These are phyloP conservation scores for Amanita brunnescens DNA, from an alignment of 768 basidiomycete genomes.

Conservation along the genomic window DNA sequence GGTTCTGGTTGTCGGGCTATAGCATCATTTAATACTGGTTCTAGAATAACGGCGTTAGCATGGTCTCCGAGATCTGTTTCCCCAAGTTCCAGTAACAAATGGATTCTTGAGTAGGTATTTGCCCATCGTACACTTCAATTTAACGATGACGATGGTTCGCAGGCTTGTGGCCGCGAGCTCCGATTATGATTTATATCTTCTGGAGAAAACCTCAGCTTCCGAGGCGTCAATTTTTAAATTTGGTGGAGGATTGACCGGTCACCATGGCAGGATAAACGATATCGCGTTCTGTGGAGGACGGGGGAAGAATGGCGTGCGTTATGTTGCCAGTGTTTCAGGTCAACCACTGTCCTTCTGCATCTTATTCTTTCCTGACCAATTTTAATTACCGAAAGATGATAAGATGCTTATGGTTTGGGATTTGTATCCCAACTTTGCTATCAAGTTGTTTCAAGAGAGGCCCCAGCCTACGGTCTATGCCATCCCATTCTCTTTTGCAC, in stretches of 20 bases:
- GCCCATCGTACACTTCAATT: neutral
- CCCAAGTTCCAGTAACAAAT: slow-evolving; percentile 52
- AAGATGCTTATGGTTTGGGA: slow-evolving; percentile 86
- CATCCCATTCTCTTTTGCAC: slow-evolving; percentile 64
- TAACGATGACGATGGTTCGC: slow-evolving; percentile 1
- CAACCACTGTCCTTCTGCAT: slow-evolving; percentile 7
- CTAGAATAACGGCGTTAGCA: slow-evolving; percentile 62
- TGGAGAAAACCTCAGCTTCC: slow-evolving; percentile 44
- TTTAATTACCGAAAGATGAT: slow-evolving; percentile 44
- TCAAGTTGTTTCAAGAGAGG: slow-evolving; percentile 17
- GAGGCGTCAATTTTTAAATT: slow-evolving; percentile 57
- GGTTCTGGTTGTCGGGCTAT: slow-evolving; percentile 37
- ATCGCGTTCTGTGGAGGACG: slow-evolving; percentile 76
- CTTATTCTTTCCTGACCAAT: slow-evolving; percentile 5
- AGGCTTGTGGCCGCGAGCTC: slow-evolving; percentile 63
- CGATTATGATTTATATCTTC: slow-evolving; percentile 63
- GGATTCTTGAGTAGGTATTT: slow-evolving; percentile 60
- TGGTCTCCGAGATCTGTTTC: slow-evolving; percentile 70
- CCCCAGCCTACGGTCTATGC: slow-evolving; percentile 73
- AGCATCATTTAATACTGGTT: slow-evolving; percentile 69
- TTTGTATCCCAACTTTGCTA: slow-evolving; percentile 46
- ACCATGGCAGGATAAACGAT: slow-evolving; percentile 70
- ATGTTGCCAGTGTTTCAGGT: slow-evolving; percentile 80
- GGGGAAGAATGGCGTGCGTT: slow-evolving; percentile 56
- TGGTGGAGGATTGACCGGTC: slow-evolving; percentile 74